Conservation (phyloP, 306 rosid genomes). For the Spatholobus suberectus region DNA sequence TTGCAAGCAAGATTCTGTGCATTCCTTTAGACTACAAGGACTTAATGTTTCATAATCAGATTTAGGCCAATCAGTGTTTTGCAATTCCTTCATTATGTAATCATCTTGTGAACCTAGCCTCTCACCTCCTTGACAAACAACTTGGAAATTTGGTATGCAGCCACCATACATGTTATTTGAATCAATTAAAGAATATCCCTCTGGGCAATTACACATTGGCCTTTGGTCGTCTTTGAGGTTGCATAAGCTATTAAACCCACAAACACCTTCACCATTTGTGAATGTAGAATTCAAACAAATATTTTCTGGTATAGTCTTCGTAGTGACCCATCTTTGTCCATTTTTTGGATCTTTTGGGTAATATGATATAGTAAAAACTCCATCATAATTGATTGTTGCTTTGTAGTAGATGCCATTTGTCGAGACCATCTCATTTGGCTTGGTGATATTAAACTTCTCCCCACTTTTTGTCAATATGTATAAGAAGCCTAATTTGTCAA, state of each 20-base stretch:
- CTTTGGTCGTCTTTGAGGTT: conserved; percentile 20
- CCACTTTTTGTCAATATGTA: conserved; percentile 41
- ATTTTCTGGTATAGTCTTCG: conserved; percentile 28
- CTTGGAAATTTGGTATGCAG: conserved; percentile 33
- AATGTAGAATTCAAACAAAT: background rate
- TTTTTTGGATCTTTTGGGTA: conserved; percentile 37
- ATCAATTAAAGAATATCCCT: conserved; percentile 29
- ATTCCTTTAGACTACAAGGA: conserved; percentile 15
- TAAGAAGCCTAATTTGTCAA: conserved; percentile 47
- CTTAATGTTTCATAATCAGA: conserved; percentile 16
- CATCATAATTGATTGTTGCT: conserved; percentile 59
- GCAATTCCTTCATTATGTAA: conserved; percentile 1
- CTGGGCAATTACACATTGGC: conserved; percentile 30
- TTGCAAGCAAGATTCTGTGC: conserved; percentile 12
- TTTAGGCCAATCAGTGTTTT: conserved; percentile 29
- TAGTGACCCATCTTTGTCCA: conserved; percentile 29
- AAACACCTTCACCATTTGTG: conserved; percentile 39
- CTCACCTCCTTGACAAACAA: background rate
- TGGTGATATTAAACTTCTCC: background rate
- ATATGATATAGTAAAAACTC: conserved; percentile 43
- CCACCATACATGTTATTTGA: conserved; percentile 1
- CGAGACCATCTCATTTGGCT: background rate
- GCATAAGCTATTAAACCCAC: conserved; percentile 62
- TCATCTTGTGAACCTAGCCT: background rate
- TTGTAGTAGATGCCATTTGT: conserved; percentile 33